Evolutionary conservation across 1,284 basidiomycete genomes (phyloP), one percentile per base, ranked within the genome.

Genomic region (Phellopilus nigrolimitatus): DNA sequence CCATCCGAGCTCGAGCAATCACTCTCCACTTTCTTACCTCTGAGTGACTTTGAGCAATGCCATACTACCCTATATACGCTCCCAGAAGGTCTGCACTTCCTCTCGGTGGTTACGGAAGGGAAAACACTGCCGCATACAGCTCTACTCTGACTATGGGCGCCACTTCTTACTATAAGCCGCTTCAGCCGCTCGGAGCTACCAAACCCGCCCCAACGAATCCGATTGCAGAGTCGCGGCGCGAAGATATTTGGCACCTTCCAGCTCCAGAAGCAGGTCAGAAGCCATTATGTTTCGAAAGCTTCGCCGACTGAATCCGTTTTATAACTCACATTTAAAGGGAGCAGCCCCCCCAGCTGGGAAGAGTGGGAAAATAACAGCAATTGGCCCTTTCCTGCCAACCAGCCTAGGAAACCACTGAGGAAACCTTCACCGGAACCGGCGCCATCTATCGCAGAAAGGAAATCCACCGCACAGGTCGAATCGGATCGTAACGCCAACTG

Each of bases 341-440:
- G 19, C 17, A 42, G 30, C n/a, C 48, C 48, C 7, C 31, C 28
- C 19, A 40, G 22, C 15, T 50, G 48, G 48, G 48, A 50, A n/a
- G 40, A 50, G n/a, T 50, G 48, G 48, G 48, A 50, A 27, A 41
- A 43, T 17, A 50, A 50, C 30, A 31, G 12, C 21, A 43, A 43
- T 30, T 50, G 48, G 48, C 48, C 48, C 2, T 43, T 50, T 40
- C 48, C 48, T 3, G 39, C 48, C 6, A 36, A 43, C 31, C 22
- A 34, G 9, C 39, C 48, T 3, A 47, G 22, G n/a, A 4, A 24
- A 4, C 19, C 21, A 6, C 12, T 15, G 39, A 21, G 21, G 10
- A 40, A 24, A 24, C 10, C 39, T 2, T 10, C 15, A 13, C 17
- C 39, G 4, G 24, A 40, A 12, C 39, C 39, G 12, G 34, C 10